A percentile compares a stretch with the other conserved stretches of the same genome.
Evolutionary conservation across 148 eudicot species (phyloP).

Genomic region (Heliosperma pusillum): DNA sequence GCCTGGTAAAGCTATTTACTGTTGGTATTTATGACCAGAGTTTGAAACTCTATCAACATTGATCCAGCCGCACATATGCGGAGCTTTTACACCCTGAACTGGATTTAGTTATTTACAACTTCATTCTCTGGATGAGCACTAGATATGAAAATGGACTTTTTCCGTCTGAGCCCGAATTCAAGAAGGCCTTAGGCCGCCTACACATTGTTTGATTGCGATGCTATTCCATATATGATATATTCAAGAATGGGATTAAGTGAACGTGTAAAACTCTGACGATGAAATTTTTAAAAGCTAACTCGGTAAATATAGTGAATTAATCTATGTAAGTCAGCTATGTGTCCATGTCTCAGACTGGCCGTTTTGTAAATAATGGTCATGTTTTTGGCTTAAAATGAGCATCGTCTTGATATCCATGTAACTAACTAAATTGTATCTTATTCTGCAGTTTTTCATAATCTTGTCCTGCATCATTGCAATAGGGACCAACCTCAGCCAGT

Average conservation of each 20-base stretch:
- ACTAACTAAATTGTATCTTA: slow-evolving; percentile 3
- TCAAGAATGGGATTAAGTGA: too few species aligned
- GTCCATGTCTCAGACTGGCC: not conserved
- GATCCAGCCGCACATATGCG: not conserved
- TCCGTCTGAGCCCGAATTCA: too few species aligned
- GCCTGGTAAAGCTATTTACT: too few species aligned
- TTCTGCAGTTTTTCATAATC: slow-evolving; percentile 41
- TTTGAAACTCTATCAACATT: too few species aligned
- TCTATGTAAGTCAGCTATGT: not conserved
- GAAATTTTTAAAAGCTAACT: too few species aligned
- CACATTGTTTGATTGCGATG: too few species aligned
- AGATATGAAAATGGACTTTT: not conserved
- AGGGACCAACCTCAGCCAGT: slow-evolving; percentile 58
- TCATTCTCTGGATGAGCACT: not conserved
- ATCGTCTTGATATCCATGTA: not conserved
- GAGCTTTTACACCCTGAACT: not conserved
- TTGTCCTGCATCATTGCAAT: slow-evolving; percentile 49
- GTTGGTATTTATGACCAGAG: too few species aligned
- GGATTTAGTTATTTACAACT: not conserved
- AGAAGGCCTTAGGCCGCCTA: too few species aligned
- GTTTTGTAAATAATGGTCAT: not conserved
- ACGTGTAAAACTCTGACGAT: too few species aligned
- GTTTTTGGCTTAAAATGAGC: not conserved
- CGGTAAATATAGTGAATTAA: not conserved
- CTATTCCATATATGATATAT: too few species aligned